Base-by-base conservation (phyloP, 208 protist genomes). In the Sergeia podlipaevii region DNA sequence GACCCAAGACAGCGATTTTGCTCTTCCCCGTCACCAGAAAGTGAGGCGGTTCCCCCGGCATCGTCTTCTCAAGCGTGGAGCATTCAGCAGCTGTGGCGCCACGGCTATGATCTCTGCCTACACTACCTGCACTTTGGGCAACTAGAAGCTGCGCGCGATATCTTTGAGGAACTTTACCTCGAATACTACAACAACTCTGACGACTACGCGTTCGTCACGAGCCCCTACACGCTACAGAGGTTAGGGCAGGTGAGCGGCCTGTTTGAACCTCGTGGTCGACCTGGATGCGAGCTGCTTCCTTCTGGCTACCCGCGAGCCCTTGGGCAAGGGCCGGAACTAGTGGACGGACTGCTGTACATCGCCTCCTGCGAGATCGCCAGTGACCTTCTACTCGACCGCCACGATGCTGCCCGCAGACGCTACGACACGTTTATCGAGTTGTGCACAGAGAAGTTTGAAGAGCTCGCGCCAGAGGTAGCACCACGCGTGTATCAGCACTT, bases 171-270 rank as follows among this genome's bases (percentile, higher is more conserved):
- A 3, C 64, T 91, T 30, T 92, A 80, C 58, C 41, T 75, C n/a
- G 67, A 83, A 46, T 95, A 95, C 68, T 92, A 83, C 62, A 89
- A 91, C 70, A 77, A 78, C 65, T 92, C 88, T 2, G 88, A 95
- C 23, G 84, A 95, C 61, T 95, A 84, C 49, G 43, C 15, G 11
- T 85, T 94, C 58, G 55, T 89, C 21, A 27, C 34, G 28, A 46
- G 32, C 1, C 30, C 39, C 0, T 26, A 44, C 20, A 80, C 78
- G 26, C 53, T 94, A 23, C 61, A 78, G 57, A 48, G 55, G n/a
- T 61, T 91, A n/a, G 75, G 63, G 10, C 70, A 72, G 23, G 42
- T 77, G 15, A 47, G 69, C 0, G 72, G 75, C 43, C 45, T 93
- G 10, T 82, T 93, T 63, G 71, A 83, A 21, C 39, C 65, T 5